Base-by-base conservation (phyloP, 306 rosid genomes). In the Dryas drummondii region DNA sequence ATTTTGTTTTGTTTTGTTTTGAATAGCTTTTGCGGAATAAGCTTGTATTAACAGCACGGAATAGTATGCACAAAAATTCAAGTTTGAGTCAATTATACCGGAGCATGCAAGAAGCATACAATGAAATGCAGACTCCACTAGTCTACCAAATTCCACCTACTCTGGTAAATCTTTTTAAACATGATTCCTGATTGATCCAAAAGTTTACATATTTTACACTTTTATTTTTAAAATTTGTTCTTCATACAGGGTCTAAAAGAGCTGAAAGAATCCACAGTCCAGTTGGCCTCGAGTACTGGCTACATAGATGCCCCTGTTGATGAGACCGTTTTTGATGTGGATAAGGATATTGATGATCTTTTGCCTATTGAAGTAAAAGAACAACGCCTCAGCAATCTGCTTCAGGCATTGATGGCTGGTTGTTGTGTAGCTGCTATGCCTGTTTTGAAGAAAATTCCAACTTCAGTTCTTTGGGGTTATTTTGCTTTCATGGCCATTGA, bases 401-500 rank as follows among this genome's bases (percentile, higher is more conserved):
- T 91, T 57, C 98, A 93, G 82, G 86, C 98, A 76, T 76, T 83
- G 58, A 88, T 93, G 94, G 94, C 88, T 58, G 94, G 82, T 56
- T 82, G 81, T 68, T 93, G 98, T 83, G 91, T 93, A 47, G 97
- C 86, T 78, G 98, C 98, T 15, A 93, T 93, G 98, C 98, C 98
- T 74, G 70, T 93, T 77, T 82, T 93, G 83, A 93, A 88, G 89
- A 91, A 83, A 86, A 93, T 93, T 80, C 97, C 98, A 11, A 89
- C 96, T 41, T 86, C 98, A 45, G 98, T 93, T 73, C 98, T 93
- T 32, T 93, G 98, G 98, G 98, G 98, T 44, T 93, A 93, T 84
- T 93, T 93, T 82, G 96, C 98, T 80, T 93, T 91, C 88, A 93
- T 93, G 98, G 97, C 98, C 7, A 93, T 91, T 51, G 98, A 93